Percentiles rank a stretch among this genome's conserved stretches.
phyloP scores from a whole-genome alignment of 495 filamentous ascomycete genomes.

The Bryoglossum gracile region DNA sequence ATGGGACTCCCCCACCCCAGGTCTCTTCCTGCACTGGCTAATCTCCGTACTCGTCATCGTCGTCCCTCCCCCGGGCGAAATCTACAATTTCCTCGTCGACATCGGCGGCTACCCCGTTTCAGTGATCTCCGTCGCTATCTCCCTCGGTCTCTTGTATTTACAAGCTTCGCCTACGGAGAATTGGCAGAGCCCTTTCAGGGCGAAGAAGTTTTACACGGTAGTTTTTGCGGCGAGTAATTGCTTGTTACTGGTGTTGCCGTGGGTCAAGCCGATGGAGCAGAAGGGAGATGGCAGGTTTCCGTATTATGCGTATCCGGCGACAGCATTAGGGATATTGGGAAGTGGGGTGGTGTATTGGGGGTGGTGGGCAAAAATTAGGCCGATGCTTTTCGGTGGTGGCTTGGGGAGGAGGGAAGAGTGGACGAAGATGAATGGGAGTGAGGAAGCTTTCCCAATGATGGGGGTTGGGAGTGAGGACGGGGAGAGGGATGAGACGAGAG shows the following conservation, averaged over 20 bases:
- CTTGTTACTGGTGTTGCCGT: slow-evolving; percentile 35
- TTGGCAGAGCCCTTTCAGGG: slow-evolving; percentile 36
- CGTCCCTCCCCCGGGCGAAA: slow-evolving; percentile 38
- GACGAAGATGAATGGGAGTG: neutral
- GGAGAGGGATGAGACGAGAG: neutral
- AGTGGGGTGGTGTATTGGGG: slow-evolving; percentile 35
- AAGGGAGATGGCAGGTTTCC: slow-evolving; percentile 29
- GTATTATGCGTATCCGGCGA: slow-evolving; percentile 38
- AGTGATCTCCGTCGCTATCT: slow-evolving; percentile 45
- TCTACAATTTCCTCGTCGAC: slow-evolving; percentile 43
- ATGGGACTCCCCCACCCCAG: slow-evolving; percentile 24
- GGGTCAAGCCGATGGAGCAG: slow-evolving; percentile 33
- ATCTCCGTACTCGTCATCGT: slow-evolving; percentile 42
- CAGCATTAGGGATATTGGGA: slow-evolving; percentile 32
- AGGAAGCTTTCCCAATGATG: slow-evolving; percentile 13
- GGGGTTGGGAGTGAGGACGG: slow-evolving; percentile 9
- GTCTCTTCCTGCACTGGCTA: slow-evolving; percentile 45
- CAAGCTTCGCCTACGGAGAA: slow-evolving; percentile 33
- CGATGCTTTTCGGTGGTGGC: neutral
- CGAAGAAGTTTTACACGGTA: slow-evolving; percentile 26
- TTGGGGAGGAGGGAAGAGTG: neutral
- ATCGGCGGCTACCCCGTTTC: slow-evolving; percentile 47
- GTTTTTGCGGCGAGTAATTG: slow-evolving; percentile 34
- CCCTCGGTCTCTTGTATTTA: slow-evolving; percentile 43
- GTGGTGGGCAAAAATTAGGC: slow-evolving; percentile 28